These are phyloP conservation scores for Diutina pseudorugosa DNA, from an alignment of 1,139 yeast species.

Conservation along the genomic window DNA sequence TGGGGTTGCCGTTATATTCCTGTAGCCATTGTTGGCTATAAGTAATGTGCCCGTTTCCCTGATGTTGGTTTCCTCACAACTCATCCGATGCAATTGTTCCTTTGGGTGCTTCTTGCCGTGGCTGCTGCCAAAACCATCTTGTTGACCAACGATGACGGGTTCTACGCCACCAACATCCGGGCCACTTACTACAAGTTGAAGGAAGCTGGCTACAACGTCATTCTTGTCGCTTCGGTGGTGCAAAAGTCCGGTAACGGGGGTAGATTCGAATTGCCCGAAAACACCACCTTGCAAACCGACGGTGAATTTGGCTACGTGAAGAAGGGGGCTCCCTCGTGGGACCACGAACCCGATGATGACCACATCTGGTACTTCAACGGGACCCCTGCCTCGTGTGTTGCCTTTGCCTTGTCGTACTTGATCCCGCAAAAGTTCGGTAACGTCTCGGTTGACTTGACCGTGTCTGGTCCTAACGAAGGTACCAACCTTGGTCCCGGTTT, in stretches of 20 bases:
- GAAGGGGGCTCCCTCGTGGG: slow-evolving; percentile 36
- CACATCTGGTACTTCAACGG: slow-evolving; percentile 39
- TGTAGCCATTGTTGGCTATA: background rate
- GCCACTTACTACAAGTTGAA: slow-evolving; percentile 44
- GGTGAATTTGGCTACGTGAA: slow-evolving; percentile 31
- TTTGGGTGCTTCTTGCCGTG: background rate
- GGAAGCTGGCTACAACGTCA: slow-evolving; percentile 42
- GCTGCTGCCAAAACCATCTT: slow-evolving; percentile 29
- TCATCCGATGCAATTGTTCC: background rate
- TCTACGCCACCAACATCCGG: slow-evolving; percentile 48
- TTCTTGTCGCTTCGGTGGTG: slow-evolving; percentile 43
- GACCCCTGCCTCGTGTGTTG: slow-evolving; percentile 33
- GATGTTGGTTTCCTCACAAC: too few species aligned
- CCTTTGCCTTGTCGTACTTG: slow-evolving; percentile 30
- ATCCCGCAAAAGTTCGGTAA: slow-evolving; percentile 26
- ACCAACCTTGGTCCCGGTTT: slow-evolving; percentile 27
- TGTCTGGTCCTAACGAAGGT: slow-evolving; percentile 38
- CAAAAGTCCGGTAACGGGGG: slow-evolving; percentile 55
- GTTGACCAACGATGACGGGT: slow-evolving; percentile 49
- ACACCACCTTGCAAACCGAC: slow-evolving; percentile 25
- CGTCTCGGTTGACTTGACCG: slow-evolving; percentile 28
- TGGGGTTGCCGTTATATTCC: background rate
- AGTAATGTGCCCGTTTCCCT: background rate
- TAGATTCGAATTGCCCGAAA: slow-evolving; percentile 33
- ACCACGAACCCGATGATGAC: slow-evolving; percentile 29